phyloP scores from a whole-genome alignment of 805 yeast species.

The Pichia exigua region DNA sequence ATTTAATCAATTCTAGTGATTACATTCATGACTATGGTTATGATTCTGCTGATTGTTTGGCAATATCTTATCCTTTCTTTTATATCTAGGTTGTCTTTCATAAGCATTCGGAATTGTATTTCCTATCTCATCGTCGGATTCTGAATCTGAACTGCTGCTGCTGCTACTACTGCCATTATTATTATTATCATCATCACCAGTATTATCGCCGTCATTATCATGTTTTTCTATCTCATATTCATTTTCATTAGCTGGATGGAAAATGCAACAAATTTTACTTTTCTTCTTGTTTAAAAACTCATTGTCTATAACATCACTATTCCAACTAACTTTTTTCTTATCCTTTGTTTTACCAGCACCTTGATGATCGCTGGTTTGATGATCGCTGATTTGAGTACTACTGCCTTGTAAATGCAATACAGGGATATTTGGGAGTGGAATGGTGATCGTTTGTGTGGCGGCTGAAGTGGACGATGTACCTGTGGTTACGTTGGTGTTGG shows the following conservation, averaged over 20 bases:
- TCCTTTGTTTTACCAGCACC: background rate
- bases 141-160: slow-evolving; percentile 15
- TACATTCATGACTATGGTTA: slow-evolving; percentile 1
- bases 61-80: slow-evolving; percentile 14
- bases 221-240: slow-evolving; percentile 24
- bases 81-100: slow-evolving; percentile 73
- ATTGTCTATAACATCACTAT: slow-evolving; percentile 80
- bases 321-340: slow-evolving; percentile 67
- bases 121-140: slow-evolving; percentile 12
- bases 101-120: slow-evolving; percentile 58
- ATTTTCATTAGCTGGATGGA: slow-evolving; percentile 65
- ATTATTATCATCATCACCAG: background rate
- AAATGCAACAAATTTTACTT: slow-evolving; percentile 82
- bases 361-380: background rate
- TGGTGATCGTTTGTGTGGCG: slow-evolving; percentile 13
- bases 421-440: slow-evolving; percentile 13
- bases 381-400: background rate
- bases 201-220: background rate
- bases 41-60: slow-evolving; percentile 1
- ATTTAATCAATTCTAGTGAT: background rate
- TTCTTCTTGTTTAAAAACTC: slow-evolving; percentile 85
- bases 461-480: background rate
- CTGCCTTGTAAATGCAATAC: background rate
- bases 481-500: background rate
- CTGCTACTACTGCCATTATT: background rate